Percentiles rank a stretch among this genome's conserved stretches.
phyloP scores from a whole-genome alignment of 805 yeast species.

The Zygosaccharomyces lentus region DNA sequence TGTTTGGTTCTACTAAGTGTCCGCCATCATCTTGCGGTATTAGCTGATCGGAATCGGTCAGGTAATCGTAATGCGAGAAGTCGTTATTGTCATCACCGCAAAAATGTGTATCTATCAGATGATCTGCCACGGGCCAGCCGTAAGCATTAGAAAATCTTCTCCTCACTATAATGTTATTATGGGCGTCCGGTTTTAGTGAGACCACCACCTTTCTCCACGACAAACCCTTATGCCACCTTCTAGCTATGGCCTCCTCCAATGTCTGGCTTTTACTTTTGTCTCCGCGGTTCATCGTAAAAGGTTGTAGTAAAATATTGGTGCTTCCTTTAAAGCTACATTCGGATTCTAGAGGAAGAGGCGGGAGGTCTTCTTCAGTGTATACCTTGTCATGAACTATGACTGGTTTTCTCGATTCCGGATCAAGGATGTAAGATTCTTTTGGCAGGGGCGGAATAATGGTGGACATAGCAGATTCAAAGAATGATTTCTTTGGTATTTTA shows the following conservation, averaged over 20 bases:
- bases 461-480: constrained; percentile 64
- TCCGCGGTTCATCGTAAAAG: constrained; percentile 31
- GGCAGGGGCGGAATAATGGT: constrained; percentile 70
- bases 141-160: constrained; percentile 72
- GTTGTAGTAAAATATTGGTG: constrained; percentile 33
- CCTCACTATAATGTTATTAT: constrained; percentile 68
- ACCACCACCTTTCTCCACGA: constrained; percentile 70
- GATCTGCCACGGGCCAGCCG: constrained; percentile 81
- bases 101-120: constrained; percentile 58
- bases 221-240: constrained; percentile 65
- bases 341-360: constrained; percentile 27
- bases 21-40: constrained; percentile 4
- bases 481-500: constrained; percentile 58
- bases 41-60: background rate
- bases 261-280: constrained; percentile 17
- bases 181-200: constrained; percentile 67
- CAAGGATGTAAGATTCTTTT: constrained; percentile 52
- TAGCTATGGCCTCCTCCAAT: constrained; percentile 54
- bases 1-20: constrained; percentile 20
- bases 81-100: constrained; percentile 18
- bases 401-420: constrained; percentile 55
- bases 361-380: constrained; percentile 50
- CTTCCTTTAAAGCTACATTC: constrained; percentile 17
- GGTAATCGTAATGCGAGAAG: background rate
- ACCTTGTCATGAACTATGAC: constrained; percentile 67